Percentiles rank a stretch among this genome's conserved stretches.
phyloP scores from a whole-genome alignment of 768 basidiomycete species.

The Amylocystis lapponica region DNA sequence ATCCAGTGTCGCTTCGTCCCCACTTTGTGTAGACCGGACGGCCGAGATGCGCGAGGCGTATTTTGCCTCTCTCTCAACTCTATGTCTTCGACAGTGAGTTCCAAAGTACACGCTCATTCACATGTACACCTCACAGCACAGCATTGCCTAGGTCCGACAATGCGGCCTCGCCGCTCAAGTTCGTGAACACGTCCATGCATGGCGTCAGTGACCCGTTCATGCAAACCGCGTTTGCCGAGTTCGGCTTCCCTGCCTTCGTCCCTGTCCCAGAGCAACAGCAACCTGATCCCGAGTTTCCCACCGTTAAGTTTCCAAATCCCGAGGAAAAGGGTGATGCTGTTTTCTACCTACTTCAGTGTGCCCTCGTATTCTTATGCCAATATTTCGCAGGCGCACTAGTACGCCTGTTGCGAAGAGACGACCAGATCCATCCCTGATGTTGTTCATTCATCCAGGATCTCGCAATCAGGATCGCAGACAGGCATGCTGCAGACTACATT shows the following conservation, averaged over 20 bases:
- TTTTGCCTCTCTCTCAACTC: conserved; percentile 35
- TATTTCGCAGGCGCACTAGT: conserved; percentile 19
- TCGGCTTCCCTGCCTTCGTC: conserved; percentile 53
- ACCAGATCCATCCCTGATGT: background rate
- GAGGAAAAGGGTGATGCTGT: conserved; percentile 81
- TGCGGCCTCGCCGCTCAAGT: conserved; percentile 37
- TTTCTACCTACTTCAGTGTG: no score
- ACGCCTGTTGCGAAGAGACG: conserved; percentile 2
- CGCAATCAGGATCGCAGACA: conserved; percentile 59
- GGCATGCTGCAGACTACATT: conserved; percentile 51
- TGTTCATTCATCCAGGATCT: conserved; percentile 44
- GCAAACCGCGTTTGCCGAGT: conserved; percentile 47
- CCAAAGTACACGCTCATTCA: background rate
- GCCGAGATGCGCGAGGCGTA: conserved; percentile 55
- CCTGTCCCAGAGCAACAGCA: conserved; percentile 60
- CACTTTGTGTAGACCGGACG: conserved; percentile 50
- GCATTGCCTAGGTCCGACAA: conserved; percentile 24
- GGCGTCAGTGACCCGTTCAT: conserved; percentile 75
- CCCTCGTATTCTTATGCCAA: background rate
- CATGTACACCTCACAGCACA: background rate
- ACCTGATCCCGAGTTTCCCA: conserved; percentile 84
- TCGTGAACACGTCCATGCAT: conserved; percentile 89
- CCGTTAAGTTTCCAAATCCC: conserved; percentile 82
- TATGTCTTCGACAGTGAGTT: background rate
- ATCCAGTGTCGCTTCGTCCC: conserved; percentile 30